Evolutionary conservation across 257 asterid species (phyloP).

Genomic region (Nicotiana obtusifolia): DNA sequence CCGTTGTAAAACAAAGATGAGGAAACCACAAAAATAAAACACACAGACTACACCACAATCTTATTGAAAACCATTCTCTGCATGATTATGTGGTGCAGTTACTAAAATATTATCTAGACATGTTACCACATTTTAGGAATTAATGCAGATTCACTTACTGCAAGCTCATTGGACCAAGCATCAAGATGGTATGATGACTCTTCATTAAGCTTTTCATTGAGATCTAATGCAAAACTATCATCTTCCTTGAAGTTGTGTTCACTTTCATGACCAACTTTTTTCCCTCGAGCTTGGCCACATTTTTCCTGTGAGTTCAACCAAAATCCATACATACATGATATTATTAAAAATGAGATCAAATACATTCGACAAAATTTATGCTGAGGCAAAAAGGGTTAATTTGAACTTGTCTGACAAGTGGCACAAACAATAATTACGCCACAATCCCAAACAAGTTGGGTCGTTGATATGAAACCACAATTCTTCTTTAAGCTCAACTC

Average conservation of each 20-base stretch:
- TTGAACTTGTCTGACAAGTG: background rate
- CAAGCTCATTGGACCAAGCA: slow-evolving; percentile 35
- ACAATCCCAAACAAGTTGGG: too few relatives aligned
- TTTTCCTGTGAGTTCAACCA: slow-evolving; percentile 35
- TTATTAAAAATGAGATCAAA: background rate
- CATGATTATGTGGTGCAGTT: background rate
- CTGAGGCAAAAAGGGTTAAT: background rate
- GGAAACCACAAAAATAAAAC: background rate
- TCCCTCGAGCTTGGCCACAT: slow-evolving; percentile 41
- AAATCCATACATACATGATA: background rate
- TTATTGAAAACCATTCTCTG: background rate
- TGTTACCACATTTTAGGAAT: background rate
- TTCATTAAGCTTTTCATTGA: slow-evolving; percentile 17
- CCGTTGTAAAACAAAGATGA: slow-evolving; percentile 7
- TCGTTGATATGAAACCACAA: too few relatives aligned
- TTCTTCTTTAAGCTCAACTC: too few relatives aligned
- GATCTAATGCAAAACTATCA: slow-evolving; percentile 36
- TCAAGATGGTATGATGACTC: slow-evolving; percentile 33
- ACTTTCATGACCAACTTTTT: slow-evolving; percentile 51
- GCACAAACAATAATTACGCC: background rate
- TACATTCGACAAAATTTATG: background rate
- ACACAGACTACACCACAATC: background rate
- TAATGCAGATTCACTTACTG: slow-evolving; percentile 29
- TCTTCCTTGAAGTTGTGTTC: slow-evolving; percentile 40
- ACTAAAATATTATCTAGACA: background rate